phyloP scores from a whole-genome alignment of 208 protist species.

The Acanthamoeba divionensis region DNA sequence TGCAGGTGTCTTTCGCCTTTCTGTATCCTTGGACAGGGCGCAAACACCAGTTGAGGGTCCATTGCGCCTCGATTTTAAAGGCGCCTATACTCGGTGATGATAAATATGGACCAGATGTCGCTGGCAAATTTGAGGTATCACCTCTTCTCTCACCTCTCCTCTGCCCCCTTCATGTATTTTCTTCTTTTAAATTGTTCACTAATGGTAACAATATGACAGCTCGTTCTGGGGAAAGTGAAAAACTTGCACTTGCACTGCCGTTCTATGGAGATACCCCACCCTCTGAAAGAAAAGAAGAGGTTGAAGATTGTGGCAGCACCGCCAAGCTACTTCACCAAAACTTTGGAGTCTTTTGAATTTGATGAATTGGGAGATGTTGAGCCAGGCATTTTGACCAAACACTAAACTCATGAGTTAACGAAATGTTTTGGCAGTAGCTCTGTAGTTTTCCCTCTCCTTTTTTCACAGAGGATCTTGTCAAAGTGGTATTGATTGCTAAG shows the following conservation, averaged over 20 bases:
- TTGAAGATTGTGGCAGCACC: background rate
- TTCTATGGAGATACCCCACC: background rate
- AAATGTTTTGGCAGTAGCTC: too few species aligned
- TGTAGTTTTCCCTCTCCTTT: too few species aligned
- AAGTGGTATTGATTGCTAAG: too few species aligned
- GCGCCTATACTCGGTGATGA: conserved; percentile 60
- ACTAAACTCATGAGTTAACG: too few species aligned
- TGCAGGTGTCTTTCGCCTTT: background rate
- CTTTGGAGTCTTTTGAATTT: background rate
- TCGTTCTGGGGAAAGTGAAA: background rate
- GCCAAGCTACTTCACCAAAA: background rate
- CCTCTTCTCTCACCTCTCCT: background rate
- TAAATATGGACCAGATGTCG: conserved; percentile 57
- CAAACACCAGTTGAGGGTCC: conserved; percentile 65
- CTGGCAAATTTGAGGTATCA: background rate
- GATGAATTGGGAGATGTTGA: too few species aligned
- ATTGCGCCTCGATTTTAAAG: conserved; percentile 55
- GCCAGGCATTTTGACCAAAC: too few species aligned
- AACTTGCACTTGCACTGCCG: conserved; percentile 26
- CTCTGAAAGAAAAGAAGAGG: background rate
- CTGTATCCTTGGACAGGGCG: conserved; percentile 57
- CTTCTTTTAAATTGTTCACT: background rate
- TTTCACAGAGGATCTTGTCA: too few species aligned
- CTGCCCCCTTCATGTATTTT: background rate
- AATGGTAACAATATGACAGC: background rate